Base-by-base conservation (phyloP, 2,329 filamentous ascomycete species). In the Penicillium sp. region DNA sequence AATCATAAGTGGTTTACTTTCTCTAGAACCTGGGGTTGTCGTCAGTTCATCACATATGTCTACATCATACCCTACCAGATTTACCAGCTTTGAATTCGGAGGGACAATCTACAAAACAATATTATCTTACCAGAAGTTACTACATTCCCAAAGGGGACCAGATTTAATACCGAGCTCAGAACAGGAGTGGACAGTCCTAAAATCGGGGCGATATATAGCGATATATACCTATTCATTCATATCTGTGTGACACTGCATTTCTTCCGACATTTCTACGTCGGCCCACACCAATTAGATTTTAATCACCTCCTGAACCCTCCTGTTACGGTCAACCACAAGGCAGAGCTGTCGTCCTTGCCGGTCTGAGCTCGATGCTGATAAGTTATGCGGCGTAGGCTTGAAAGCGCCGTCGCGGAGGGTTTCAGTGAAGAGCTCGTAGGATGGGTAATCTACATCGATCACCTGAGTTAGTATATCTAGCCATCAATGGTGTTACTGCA, bases 381-480 rank as follows among this genome's bases (percentile, higher is more conserved):
- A 3, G 50, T 62, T 36, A 64, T 60, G 59, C 2, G 58, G 41
- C 25, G 53, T 38, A n/a, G 69, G 72, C 44, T 68, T 75, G 59
- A 88, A 83, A 31, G 87, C 75, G 1, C 87, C 87, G 27, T 73
- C 68, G 55, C 87, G 79, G 57, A 90, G 69, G 19, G 78, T 80
- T 31, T 85, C 82, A 1, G 82, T 82, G 68, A 84, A 91, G 11
- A 90, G 78, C 75, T 90, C 88, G 65, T 90, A 90, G 2, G 86
- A 86, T 4, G 88, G 88, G 66, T 87, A 90, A 72, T 90, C 76
- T 79, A 25, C 10, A 25, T 51, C 16, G 31, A 52, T 15, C 23
- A 16, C 10, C 15, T 10, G 29, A 19, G 50, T 52, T 40, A 52
- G 50, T 52, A 36, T 27, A 19, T 27, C 21, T 7, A 47, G 19